phyloP scores from a whole-genome alignment of 768 basidiomycete species.

The Leucosporidium scottii region DNA sequence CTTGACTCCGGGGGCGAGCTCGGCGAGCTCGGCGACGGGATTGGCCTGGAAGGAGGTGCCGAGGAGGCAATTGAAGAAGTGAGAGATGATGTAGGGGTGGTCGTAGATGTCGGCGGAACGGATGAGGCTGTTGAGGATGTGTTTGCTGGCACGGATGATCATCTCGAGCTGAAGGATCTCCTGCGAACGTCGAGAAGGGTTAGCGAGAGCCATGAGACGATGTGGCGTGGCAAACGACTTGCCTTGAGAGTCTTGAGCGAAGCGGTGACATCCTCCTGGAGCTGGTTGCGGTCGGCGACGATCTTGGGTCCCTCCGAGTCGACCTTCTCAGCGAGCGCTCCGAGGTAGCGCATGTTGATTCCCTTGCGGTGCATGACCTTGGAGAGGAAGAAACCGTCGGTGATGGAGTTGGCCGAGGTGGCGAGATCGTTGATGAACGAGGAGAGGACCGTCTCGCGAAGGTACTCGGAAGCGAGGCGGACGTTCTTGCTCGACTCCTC shows the following conservation, averaged over 20 bases:
- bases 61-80: conserved; percentile 49
- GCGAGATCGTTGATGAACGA: conserved; percentile 42
- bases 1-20: conserved; percentile 31
- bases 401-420: conserved; percentile 38
- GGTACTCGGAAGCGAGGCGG: conserved; percentile 44
- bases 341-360: conserved; percentile 50
- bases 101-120: conserved; percentile 37
- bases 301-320: conserved; percentile 37
- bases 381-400: conserved; percentile 44
- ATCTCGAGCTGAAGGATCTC: conserved; percentile 44
- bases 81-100: conserved; percentile 39
- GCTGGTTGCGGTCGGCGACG: conserved; percentile 9
- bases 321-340: conserved; percentile 41
- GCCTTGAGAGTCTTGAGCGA: conserved; percentile 35
- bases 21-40: conserved; percentile 40
- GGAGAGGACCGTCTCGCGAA: conserved; percentile 42
- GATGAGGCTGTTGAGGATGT: conserved; percentile 43
- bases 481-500: conserved; percentile 45
- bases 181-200: conserved; percentile 1
- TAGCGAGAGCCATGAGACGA: background rate
- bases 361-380: conserved; percentile 43
- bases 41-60: conserved; percentile 40
- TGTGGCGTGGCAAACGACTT: background rate
- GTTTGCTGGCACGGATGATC: conserved; percentile 46
- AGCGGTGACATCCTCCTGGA: too few species aligned